These are phyloP conservation scores for Salicornia ramosissima DNA, from an alignment of 148 eudicot genomes.

Conservation along the genomic window DNA sequence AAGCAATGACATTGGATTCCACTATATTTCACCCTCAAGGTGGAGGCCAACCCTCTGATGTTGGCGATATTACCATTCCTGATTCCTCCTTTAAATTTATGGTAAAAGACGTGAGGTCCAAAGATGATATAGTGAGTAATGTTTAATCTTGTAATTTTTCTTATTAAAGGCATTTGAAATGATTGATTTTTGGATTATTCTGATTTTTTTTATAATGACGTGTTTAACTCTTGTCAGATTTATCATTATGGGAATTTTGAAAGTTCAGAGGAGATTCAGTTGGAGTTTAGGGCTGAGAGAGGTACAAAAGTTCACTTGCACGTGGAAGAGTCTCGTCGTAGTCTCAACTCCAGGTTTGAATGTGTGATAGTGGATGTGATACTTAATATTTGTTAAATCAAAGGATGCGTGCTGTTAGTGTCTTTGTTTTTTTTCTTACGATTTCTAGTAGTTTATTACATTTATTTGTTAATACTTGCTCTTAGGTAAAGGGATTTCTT, in stretches of 20 bases:
- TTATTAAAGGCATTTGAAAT: neutral
- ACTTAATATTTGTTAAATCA: too few relatives aligned
- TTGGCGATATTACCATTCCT: constrained; percentile 44
- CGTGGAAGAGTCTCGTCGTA: constrained; percentile 60
- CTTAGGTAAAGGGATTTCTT: too few relatives aligned
- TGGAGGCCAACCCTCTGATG: constrained; percentile 85
- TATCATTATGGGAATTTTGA: constrained; percentile 67
- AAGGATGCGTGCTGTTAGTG: neutral
- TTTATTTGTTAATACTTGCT: too few relatives aligned
- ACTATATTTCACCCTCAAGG: constrained; percentile 92
- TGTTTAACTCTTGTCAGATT: constrained; percentile 35
- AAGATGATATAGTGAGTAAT: constrained; percentile 51
- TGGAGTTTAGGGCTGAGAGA: constrained; percentile 28
- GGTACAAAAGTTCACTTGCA: constrained; percentile 46
- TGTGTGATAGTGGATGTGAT: constrained; percentile 34
- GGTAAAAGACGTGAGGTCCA: constrained; percentile 73
- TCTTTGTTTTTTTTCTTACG: neutral
- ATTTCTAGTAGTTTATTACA: too few relatives aligned
- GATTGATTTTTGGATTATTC: neutral
- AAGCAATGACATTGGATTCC: constrained; percentile 48
- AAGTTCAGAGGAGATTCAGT: constrained; percentile 26
- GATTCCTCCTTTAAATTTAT: constrained; percentile 44
- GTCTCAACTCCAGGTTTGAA: constrained; percentile 70
- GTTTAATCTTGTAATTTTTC: neutral
- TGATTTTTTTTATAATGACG: neutral